Evolutionary conservation across 169 alveolate genomes (phyloP).

Genomic region (Nephromyces sp.): DNA sequence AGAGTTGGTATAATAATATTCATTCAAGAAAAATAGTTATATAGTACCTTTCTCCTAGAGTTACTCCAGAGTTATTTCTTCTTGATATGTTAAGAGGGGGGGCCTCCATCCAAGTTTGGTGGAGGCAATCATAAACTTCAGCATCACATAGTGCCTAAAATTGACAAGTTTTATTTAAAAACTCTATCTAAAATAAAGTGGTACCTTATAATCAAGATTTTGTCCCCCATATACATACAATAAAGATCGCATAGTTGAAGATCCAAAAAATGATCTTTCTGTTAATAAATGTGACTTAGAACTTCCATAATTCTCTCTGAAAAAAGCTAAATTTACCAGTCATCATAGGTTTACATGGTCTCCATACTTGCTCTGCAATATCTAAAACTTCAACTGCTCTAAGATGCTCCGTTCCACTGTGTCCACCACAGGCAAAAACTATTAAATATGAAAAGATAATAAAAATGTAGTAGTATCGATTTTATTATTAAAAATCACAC

Average conservation of each 20-base stretch:
- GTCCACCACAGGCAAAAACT: constrained; percentile 67
- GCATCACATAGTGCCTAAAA: constrained; percentile 71
- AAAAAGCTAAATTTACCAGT: neutral
- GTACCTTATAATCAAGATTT: constrained; percentile 69
- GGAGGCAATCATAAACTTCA: constrained; percentile 73
- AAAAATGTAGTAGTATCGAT: neutral
- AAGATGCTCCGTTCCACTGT: constrained; percentile 62
- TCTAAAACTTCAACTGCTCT: constrained; percentile 64
- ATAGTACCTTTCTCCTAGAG: constrained; percentile 34
- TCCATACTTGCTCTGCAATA: constrained; percentile 68
- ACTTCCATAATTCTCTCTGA: neutral
- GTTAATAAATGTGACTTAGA: constrained; percentile 16
- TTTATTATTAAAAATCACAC: constrained; percentile 3
- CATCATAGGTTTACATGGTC: constrained; percentile 69
- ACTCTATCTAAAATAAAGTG: neutral
- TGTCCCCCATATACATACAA: constrained; percentile 78
- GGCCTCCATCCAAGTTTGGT: constrained; percentile 65
- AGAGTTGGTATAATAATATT: neutral
- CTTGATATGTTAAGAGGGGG: constrained; percentile 64
- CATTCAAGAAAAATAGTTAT: neutral
- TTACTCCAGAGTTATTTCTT: constrained; percentile 60
- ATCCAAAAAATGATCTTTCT: constrained; percentile 44
- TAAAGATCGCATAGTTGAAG: constrained; percentile 38
- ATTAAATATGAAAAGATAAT: neutral
- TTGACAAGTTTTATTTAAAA: neutral